These are phyloP conservation scores for Aspergillus fructus DNA, from an alignment of 2,329 filamentous ascomycete species.

Conservation along the genomic window DNA sequence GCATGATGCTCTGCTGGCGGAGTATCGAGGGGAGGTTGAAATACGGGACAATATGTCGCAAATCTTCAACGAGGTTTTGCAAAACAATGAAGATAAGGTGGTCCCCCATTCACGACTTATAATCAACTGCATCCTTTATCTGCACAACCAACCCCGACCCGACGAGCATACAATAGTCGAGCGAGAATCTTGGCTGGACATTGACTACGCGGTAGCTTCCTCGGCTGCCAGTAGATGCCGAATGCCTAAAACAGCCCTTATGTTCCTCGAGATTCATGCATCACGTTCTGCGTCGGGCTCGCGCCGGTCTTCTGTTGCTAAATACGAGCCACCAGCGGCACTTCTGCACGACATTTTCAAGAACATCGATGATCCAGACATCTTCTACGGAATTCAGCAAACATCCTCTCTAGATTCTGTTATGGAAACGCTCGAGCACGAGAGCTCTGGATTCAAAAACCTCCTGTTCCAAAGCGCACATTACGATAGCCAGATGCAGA, in stretches of 20 bases:
- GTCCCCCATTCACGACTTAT: slow-evolving; percentile 69
- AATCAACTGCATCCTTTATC: slow-evolving; percentile 77
- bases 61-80: slow-evolving; percentile 65
- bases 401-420: slow-evolving; percentile 74
- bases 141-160: slow-evolving; percentile 76
- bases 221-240: slow-evolving; percentile 72
- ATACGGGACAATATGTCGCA: slow-evolving; percentile 65
- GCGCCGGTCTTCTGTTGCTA: slow-evolving; percentile 64
- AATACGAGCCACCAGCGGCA: slow-evolving; percentile 59
- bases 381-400: slow-evolving; percentile 88
- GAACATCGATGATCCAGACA: slow-evolving; percentile 91
- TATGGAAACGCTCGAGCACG: slow-evolving; percentile 80
- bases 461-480: slow-evolving; percentile 88
- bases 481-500: slow-evolving; percentile 78
- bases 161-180: slow-evolving; percentile 77
- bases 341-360: slow-evolving; percentile 81
- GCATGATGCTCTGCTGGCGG: slow-evolving; percentile 73
- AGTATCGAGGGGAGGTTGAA: slow-evolving; percentile 61
- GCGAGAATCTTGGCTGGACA: slow-evolving; percentile 78
- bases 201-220: slow-evolving; percentile 71
- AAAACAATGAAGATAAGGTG: slow-evolving; percentile 38
- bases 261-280: slow-evolving; percentile 74
- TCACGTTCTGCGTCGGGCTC: slow-evolving; percentile 59
- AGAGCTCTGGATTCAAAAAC: slow-evolving; percentile 81
- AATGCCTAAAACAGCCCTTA: slow-evolving; percentile 81